Evolutionary conservation across 176 grass and related monocot genomes (phyloP).

Genomic region (Paspalum vaginatum): DNA sequence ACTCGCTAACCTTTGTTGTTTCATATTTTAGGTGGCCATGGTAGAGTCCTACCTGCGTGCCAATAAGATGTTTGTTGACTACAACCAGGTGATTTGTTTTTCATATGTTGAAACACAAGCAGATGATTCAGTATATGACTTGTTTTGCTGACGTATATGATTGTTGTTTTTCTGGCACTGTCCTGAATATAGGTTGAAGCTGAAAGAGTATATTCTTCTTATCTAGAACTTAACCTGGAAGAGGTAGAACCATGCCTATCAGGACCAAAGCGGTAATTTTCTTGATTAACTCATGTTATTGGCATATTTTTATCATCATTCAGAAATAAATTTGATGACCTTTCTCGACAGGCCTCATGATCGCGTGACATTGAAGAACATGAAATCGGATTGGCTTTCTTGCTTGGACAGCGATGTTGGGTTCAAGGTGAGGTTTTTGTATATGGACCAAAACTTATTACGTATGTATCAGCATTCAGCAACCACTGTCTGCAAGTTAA

Average conservation of each 20-base stretch:
- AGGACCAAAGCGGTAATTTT: constrained; percentile 89
- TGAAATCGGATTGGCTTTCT: constrained; percentile 92
- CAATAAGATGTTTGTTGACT: constrained; percentile 94
- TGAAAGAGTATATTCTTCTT: constrained; percentile 94
- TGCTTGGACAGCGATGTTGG: constrained; percentile 96
- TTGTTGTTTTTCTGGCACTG: constrained; percentile 32
- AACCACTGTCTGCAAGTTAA: not conserved
- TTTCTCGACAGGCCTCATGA: constrained; percentile 79
- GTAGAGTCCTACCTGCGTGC: constrained; percentile 90
- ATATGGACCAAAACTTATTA: not conserved
- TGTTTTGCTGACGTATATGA: constrained; percentile 29
- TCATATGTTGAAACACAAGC: not conserved
- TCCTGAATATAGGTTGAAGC: constrained; percentile 65
- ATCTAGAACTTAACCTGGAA: constrained; percentile 89
- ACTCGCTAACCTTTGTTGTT: constrained; percentile 26
- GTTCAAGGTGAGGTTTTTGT: constrained; percentile 69
- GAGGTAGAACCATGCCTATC: constrained; percentile 89
- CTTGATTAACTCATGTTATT: constrained; percentile 24
- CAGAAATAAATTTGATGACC: constrained; percentile 30
- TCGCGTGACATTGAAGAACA: constrained; percentile 89
- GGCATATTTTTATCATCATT: constrained; percentile 21
- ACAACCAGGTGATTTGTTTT: constrained; percentile 64
- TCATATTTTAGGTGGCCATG: constrained; percentile 80
- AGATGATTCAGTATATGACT: not conserved
- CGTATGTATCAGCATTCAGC: constrained; percentile 1